Percentiles rank a stretch among this genome's conserved stretches.
Evolutionary conservation across 2,329 filamentous ascomycete species (phyloP).

Genomic region (Nemania sp.): DNA sequence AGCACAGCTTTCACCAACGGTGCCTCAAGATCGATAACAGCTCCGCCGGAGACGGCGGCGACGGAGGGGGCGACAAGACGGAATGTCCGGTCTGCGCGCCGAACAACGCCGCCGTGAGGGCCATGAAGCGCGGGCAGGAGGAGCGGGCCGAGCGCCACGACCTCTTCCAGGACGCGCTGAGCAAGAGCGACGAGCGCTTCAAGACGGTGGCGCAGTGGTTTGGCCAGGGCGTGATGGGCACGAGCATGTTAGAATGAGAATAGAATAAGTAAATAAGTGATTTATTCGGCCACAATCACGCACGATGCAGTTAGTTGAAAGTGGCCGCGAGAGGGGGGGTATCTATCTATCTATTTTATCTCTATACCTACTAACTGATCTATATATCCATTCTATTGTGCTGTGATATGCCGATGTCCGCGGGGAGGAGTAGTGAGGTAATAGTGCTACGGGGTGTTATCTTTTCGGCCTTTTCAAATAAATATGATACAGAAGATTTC

Average conservation of each 20-base stretch:
- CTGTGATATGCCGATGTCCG: background rate
- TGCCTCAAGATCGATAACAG: conserved; percentile 66
- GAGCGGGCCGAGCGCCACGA: conserved; percentile 88
- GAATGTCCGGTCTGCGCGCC: conserved; percentile 87
- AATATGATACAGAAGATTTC: too few species aligned
- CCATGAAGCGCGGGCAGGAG: conserved; percentile 82
- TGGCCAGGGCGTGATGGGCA: conserved; percentile 82
- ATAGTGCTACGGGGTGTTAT: background rate
- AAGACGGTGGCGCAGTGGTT: conserved; percentile 95
- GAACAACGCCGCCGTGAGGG: conserved; percentile 85
- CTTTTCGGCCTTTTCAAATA: too few species aligned
- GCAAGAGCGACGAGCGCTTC: conserved; percentile 77
- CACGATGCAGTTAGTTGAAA: too few species aligned
- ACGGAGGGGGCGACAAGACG: conserved; percentile 58
- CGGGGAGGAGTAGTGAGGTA: too few species aligned
- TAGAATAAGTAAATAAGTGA: too few species aligned
- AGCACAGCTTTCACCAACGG: conserved; percentile 93
- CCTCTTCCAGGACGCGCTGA: conserved; percentile 80
- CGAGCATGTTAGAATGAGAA: conserved; percentile 23
- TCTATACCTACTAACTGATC: conserved; percentile 5
- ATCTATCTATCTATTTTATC: conserved; percentile 9
- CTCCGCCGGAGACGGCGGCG: conserved; percentile 39
- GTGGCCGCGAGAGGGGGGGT: conserved; percentile 7
- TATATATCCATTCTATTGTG: too few species aligned
- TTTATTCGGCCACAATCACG: too few species aligned